Base-by-base conservation (phyloP, 768 basidiomycete genomes). In the Mycena belliarum region DNA sequence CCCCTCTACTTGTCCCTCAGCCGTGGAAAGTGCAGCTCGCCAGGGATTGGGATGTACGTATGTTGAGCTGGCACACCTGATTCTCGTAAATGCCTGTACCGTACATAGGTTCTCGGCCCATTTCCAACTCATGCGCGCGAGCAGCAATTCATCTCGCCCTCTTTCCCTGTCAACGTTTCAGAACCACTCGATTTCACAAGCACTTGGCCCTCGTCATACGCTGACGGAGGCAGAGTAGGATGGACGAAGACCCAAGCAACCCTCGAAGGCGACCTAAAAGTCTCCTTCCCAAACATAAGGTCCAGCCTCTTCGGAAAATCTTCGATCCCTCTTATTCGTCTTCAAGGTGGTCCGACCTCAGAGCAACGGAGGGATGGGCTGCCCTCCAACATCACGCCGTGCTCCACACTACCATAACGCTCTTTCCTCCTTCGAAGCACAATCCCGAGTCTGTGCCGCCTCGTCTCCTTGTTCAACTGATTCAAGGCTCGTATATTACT, bases 51-150 rank as follows among this genome's bases (percentile, higher is more conserved):
- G 72, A 78, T 69, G 77, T 78, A 64, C 68, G 74, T 50, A 55
- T 20, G 16, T n/a, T n/a, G n/a, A n/a, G n/a, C n/a, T n/a, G n/a
- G n/a, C n/a, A n/a, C n/a, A n/a, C 25, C 35, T 18, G 15, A 29
- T 32, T 28, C 26, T 21, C 5, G 21, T 21, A 14, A 33, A 47
- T 12, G n/a, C 16, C 16, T 33, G 20, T n/a, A 33, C 28, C 28
- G 24, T 14, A 23, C 37, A 24, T 28, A 90, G 88, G 82, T 90
- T 12, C 80, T 94, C 14, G 92, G 91, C 0, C 92, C 91, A 0
- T 93, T 93, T 69, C 91, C 91, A 3, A 81, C 89, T 29, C 89
- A 91, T 57, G 91, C 91, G 12, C 79, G 91, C 65, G 92, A 93
- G 62, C 92, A 93, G 47, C 86, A 93, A 52, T 87, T 83, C 65